These are phyloP conservation scores for Penicillium sp. DNA, from an alignment of 2,329 filamentous ascomycete genomes.

Conservation along the genomic window DNA sequence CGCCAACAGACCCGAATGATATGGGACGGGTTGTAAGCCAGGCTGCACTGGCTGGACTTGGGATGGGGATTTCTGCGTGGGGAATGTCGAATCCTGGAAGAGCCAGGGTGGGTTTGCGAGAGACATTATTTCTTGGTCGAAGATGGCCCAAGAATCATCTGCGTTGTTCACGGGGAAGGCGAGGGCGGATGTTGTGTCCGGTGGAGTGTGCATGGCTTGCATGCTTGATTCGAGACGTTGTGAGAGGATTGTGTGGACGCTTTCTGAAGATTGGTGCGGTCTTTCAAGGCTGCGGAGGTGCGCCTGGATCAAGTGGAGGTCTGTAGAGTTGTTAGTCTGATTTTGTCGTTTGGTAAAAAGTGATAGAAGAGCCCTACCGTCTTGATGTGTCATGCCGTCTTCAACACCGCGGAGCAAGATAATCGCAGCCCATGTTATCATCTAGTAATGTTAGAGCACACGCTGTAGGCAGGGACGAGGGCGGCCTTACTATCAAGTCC, in stretches of 20 bases:
- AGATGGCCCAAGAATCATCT: constrained; percentile 36
- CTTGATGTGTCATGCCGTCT: constrained; percentile 34
- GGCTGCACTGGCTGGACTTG: background rate
- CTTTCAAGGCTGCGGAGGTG: constrained; percentile 31
- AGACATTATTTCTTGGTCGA: constrained; percentile 36
- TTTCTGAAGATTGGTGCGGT: constrained; percentile 25
- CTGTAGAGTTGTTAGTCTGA: constrained; percentile 12
- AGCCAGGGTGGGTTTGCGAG: constrained; percentile 35
- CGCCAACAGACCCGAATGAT: constrained; percentile 1
- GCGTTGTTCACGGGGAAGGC: constrained; percentile 22
- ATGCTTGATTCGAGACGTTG: constrained; percentile 31
- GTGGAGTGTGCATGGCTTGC: constrained; percentile 35
- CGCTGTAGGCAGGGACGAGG: background rate
- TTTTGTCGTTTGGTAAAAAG: background rate
- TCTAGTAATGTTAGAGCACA: constrained; percentile 18
- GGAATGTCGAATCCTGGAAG: constrained; percentile 22
- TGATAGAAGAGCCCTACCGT: constrained; percentile 22
- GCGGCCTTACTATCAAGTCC: constrained; percentile 31
- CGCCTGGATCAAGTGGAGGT: constrained; percentile 30
- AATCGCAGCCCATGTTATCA: constrained; percentile 36
- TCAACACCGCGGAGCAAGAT: constrained; percentile 32
- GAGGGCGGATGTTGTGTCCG: constrained; percentile 25
- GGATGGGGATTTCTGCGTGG: constrained; percentile 8
- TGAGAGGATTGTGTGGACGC: constrained; percentile 31
- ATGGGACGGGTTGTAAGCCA: background rate